These are phyloP conservation scores for Coffea canephora DNA, from an alignment of 257 asterid species.

Conservation along the genomic window DNA sequence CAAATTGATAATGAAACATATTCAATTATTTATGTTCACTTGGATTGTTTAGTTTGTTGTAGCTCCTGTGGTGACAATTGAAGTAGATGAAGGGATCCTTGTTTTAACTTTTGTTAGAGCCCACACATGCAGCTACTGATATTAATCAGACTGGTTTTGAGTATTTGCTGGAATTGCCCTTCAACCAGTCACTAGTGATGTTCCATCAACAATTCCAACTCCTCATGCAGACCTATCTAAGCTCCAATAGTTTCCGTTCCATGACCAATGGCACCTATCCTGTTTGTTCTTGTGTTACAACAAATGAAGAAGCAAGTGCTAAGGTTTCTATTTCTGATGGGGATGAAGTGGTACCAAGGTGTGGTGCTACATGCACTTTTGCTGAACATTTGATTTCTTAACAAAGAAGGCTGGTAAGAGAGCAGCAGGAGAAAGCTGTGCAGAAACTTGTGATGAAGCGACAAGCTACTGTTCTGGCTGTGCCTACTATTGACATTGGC, in stretches of 20 bases:
- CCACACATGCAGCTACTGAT: constrained; percentile 34
- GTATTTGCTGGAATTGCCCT: constrained; percentile 35
- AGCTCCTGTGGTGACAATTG: constrained; percentile 42
- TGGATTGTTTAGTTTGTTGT: constrained; percentile 1
- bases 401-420: constrained; percentile 57
- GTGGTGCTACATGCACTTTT: constrained; percentile 17
- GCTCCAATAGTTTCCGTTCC: constrained; percentile 31
- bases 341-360: constrained; percentile 38
- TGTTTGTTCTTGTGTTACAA: constrained; percentile 40
- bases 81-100: constrained; percentile 50
- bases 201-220: constrained; percentile 28
- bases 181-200: constrained; percentile 41
- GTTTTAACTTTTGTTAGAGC: constrained; percentile 36
- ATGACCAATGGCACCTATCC: constrained; percentile 72
- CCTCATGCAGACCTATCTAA: constrained; percentile 41
- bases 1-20: background rate
- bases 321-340: constrained; percentile 50
- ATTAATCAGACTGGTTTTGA: constrained; percentile 42
- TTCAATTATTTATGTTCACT: background rate
- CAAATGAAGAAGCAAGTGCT: constrained; percentile 48
- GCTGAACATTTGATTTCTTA: constrained; percentile 80
- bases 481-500: constrained; percentile 87
- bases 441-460: constrained; percentile 85
- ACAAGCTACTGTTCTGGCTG: constrained; percentile 86
- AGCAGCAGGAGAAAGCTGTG: constrained; percentile 83